A percentile compares a stretch with the other conserved stretches of the same genome.
These are phyloP conservation scores for Fistulinella staudtii DNA, from an alignment of 1,284 basidiomycete genomes.

Conservation along the genomic window DNA sequence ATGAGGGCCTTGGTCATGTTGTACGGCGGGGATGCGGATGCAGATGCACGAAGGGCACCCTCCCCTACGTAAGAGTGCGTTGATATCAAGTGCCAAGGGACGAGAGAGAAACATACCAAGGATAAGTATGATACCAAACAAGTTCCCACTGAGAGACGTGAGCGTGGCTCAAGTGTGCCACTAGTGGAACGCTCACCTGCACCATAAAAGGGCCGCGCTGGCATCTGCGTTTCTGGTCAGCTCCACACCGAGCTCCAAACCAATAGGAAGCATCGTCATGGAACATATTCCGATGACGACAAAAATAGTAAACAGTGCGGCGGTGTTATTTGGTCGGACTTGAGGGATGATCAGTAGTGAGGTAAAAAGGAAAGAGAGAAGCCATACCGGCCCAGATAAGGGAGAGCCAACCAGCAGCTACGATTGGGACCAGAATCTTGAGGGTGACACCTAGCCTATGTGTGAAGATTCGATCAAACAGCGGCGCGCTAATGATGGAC, in stretches of 20 bases:
- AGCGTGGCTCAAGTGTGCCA: neutral
- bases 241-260: slow-evolving; percentile 71
- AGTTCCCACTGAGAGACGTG: slow-evolving; percentile 49
- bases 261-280: slow-evolving; percentile 67
- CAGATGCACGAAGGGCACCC: slow-evolving; percentile 58
- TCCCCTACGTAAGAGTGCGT: slow-evolving; percentile 39
- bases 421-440: slow-evolving; percentile 58
- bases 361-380: neutral
- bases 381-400: slow-evolving; percentile 74
- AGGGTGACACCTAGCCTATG: slow-evolving; percentile 57
- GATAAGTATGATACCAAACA: slow-evolving; percentile 61
- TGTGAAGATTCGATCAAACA: slow-evolving; percentile 76
- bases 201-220: slow-evolving; percentile 72
- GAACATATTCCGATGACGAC: slow-evolving; percentile 62
- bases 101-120: slow-evolving; percentile 43
- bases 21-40: slow-evolving; percentile 56
- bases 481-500: slow-evolving; percentile 61
- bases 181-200: slow-evolving; percentile 41
- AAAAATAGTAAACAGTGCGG: slow-evolving; percentile 60
- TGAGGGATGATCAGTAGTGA: slow-evolving; percentile 24
- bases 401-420: slow-evolving; percentile 61
- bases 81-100: neutral
- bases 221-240: slow-evolving; percentile 73
- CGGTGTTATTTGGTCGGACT: slow-evolving; percentile 50
- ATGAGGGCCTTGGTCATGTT: slow-evolving; percentile 66